A percentile compares a stretch with the other conserved stretches of the same genome.
Evolutionary conservation across 208 protist genomes (phyloP).

Genomic region (Tritrichomonas foetus): DNA sequence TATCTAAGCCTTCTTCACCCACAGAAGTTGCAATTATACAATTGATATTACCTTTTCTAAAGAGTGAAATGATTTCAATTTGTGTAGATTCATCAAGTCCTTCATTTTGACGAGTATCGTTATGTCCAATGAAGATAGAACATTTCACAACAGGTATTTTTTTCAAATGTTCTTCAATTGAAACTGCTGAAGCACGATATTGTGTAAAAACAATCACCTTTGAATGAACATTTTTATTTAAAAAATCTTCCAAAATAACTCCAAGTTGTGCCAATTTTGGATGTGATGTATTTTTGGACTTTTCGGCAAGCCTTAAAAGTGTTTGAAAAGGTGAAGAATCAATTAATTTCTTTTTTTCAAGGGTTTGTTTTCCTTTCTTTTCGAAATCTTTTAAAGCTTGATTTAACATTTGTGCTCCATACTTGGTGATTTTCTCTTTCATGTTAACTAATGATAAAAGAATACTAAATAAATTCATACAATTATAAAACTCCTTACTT

Average conservation of each 20-base stretch:
- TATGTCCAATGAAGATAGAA: neutral
- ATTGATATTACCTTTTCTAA: conserved; percentile 50
- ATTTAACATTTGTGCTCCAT: neutral
- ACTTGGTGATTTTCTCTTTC: conserved; percentile 30
- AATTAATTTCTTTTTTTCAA: neutral
- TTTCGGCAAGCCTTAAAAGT: neutral
- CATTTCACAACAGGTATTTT: neutral
- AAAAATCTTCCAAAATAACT: neutral
- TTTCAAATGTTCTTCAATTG: neutral
- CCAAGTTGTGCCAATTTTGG: neutral
- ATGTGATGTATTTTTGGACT: neutral
- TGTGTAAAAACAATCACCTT: neutral
- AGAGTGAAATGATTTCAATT: conserved; percentile 37
- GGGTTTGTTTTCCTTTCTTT: neutral
- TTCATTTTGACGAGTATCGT: neutral
- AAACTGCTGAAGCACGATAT: neutral
- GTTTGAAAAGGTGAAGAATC: neutral
- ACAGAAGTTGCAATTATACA: conserved; percentile 54
- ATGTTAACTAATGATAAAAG: neutral
- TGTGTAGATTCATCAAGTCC: neutral
- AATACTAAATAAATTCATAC: neutral
- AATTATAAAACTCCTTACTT: neutral
- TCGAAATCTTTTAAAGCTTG: conserved; percentile 8
- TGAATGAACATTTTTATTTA: neutral
- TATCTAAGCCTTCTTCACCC: conserved; percentile 61